Evolutionary conservation across 2,329 filamentous ascomycete genomes (phyloP).

Genomic region (Fusarium begoniae): DNA sequence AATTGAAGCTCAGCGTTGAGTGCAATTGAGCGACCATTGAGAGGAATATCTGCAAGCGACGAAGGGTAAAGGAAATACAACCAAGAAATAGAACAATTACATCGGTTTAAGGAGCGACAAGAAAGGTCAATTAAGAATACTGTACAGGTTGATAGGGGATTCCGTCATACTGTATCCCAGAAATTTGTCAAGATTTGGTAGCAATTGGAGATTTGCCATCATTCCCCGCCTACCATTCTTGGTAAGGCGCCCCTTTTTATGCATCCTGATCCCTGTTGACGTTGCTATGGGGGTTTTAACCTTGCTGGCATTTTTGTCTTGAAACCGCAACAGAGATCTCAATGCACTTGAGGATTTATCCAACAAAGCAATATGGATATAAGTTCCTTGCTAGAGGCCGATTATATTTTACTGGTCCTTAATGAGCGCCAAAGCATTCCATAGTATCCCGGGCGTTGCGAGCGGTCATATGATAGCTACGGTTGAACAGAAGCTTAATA

Average conservation of each 20-base stretch:
- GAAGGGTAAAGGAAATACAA: background rate
- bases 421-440: too few species aligned
- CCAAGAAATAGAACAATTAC: slow-evolving; percentile 18
- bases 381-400: too few species aligned
- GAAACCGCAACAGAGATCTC: background rate
- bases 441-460: background rate
- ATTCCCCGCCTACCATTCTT: background rate
- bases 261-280: background rate
- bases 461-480: background rate
- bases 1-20: background rate
- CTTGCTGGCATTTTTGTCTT: background rate
- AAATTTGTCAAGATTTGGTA: slow-evolving; percentile 16
- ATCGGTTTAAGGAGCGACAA: slow-evolving; percentile 31
- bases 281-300: background rate
- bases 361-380: background rate
- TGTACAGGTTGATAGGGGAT: background rate
- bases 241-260: background rate
- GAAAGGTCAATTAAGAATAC: slow-evolving; percentile 8
- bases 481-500: background rate
- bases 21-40: slow-evolving; percentile 16
- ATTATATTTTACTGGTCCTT: background rate
- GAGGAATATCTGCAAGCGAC: background rate
- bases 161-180: background rate
- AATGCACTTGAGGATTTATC: background rate
- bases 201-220: background rate